Evolutionary conservation across 345 rosid species (phyloP).

Genomic region (Lagerstroemia speciosa): DNA sequence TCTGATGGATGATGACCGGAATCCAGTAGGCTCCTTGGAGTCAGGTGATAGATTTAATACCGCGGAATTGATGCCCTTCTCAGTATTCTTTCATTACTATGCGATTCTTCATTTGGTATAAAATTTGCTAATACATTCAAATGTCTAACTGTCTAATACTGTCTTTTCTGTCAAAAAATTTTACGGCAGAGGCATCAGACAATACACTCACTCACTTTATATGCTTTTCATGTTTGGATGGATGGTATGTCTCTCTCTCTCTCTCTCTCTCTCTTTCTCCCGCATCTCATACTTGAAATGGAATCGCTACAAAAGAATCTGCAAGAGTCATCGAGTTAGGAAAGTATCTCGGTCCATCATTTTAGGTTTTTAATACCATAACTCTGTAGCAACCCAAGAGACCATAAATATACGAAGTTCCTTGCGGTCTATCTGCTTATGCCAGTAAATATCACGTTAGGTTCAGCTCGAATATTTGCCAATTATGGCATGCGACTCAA

Average conservation of each 20-base stretch:
- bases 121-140: neutral
- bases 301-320: too few relatives aligned
- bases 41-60: neutral
- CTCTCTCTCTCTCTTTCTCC: neutral
- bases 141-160: neutral
- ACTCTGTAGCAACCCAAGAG: too few relatives aligned
- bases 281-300: too few relatives aligned
- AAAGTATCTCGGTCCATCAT: neutral
- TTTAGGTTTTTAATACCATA: neutral
- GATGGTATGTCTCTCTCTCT: slow-evolving; percentile 41
- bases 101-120: neutral
- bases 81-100: neutral
- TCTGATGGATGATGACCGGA: neutral
- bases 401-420: too few relatives aligned
- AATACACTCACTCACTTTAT: slow-evolving; percentile 63
- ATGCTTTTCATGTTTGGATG: slow-evolving; percentile 72
- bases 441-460: too few relatives aligned
- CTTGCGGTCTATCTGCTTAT: too few relatives aligned
- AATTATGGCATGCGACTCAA: too few relatives aligned
- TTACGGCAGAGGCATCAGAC: slow-evolving; percentile 53
- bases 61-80: neutral
- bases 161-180: neutral
- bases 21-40: neutral
- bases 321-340: neutral
- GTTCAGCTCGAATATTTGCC: too few relatives aligned